Evolutionary conservation across 768 basidiomycete genomes (phyloP).

Genomic region (Termitomyces sp.): DNA sequence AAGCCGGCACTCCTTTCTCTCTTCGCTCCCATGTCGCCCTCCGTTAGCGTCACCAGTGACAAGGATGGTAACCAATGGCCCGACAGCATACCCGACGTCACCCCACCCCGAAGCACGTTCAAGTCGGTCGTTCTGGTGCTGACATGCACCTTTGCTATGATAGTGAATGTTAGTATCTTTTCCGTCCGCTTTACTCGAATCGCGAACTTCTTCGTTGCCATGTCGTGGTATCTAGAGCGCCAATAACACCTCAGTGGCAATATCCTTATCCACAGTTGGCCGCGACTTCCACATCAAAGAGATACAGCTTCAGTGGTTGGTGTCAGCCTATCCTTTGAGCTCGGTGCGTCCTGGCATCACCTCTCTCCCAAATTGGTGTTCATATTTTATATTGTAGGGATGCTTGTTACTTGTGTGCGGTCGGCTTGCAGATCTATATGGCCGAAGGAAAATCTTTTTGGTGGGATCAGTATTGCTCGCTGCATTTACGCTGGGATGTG

Average conservation of each 20-base stretch:
- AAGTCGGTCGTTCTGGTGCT: constrained; percentile 19
- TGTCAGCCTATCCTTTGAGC: constrained; percentile 63
- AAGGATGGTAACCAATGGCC: constrained; percentile 4
- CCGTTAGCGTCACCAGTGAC: constrained; percentile 6
- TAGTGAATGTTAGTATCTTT: constrained; percentile 17
- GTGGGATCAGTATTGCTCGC: constrained; percentile 50
- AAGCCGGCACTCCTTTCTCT: background rate
- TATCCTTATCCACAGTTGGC: constrained; percentile 50
- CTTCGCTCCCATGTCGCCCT: constrained; percentile 5
- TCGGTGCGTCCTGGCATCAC: constrained; percentile 35
- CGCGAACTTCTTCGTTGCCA: background rate
- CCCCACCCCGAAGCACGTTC: constrained; percentile 13
- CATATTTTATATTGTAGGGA: constrained; percentile 37
- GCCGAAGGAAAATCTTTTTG: constrained; percentile 65
- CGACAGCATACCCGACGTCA: background rate
- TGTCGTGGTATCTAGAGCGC: constrained; percentile 23
- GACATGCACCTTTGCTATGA: constrained; percentile 23
- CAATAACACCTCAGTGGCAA: constrained; percentile 43
- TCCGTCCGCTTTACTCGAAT: background rate
- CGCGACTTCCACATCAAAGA: constrained; percentile 43
- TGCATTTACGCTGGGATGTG: constrained; percentile 58
- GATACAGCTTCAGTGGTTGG: constrained; percentile 58
- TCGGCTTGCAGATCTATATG: constrained; percentile 75
- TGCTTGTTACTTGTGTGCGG: constrained; percentile 77
- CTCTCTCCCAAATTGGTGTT: background rate